Base-by-base conservation (phyloP, 306 rosid species). In the Pterocarpus santalinus region DNA sequence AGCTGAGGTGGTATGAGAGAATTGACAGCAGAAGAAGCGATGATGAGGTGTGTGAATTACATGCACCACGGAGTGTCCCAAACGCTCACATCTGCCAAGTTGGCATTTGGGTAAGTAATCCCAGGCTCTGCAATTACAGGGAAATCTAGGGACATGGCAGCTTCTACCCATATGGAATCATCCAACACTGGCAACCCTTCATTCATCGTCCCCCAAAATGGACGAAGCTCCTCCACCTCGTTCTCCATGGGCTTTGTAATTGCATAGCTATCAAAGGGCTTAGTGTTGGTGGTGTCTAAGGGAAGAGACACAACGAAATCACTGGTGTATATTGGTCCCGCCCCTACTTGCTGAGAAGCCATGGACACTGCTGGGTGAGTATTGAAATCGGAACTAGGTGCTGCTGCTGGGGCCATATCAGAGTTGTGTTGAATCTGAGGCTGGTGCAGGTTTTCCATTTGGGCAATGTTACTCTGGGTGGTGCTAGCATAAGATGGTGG, bases 121-220 rank as follows among this genome's bases (percentile, higher is more conserved):
- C 75, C 76, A 0, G 65, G 63, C 52, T 81, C 81, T 14, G 80
- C 84, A 82, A 85, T 60, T 8, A 80, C 39, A 2, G 97, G 92
- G 47, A 84, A 83, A 77, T 93, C 94, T 0, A 91, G 36, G 5
- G 97, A 87, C 93, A 90, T 83, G 33, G 90, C 89, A 1, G 94
- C 97, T 81, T 95, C 97, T 1, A 83, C 77, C 97, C 95, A 95
- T 2, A 93, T 78, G 0, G 94, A 81, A 15, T 95, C 94, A 49
- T 91, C 93, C 2, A 91, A 85, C 56, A 65, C 84, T 0, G 92
- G 85, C 1, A 82, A 73, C 30, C 35, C 77, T 0, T 83, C 81
- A 43, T 85, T 88, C 75, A 77, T n/a, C 33, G 81, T 53, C 15
- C 79, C 90, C 91, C 92, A 86, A 2, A 87, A 58, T 8, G 83